Percentiles rank a stretch among this genome's conserved stretches.
phyloP scores from a whole-genome alignment of 805 yeast species.

The Lipomyces yamadae region DNA sequence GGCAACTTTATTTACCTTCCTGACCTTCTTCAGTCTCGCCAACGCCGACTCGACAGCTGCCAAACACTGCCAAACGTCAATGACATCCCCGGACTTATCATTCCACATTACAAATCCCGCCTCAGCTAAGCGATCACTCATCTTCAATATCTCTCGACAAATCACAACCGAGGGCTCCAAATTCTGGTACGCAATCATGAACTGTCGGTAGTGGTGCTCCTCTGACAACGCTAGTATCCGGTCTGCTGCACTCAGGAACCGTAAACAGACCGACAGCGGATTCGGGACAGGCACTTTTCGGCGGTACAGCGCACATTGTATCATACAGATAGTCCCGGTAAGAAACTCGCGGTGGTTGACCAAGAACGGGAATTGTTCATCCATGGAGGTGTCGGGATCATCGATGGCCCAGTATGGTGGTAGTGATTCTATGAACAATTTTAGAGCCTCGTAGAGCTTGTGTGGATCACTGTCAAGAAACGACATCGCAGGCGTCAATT shows the following conservation, averaged over 20 bases:
- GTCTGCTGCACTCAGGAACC: slow-evolving; percentile 33
- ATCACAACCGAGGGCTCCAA: slow-evolving; percentile 34
- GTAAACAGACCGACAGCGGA: slow-evolving; percentile 33
- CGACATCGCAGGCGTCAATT: slow-evolving; percentile 19
- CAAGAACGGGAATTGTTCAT: slow-evolving; percentile 28
- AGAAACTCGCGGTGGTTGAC: slow-evolving; percentile 29
- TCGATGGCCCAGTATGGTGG: slow-evolving; percentile 31
- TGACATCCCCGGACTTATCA: slow-evolving; percentile 29
- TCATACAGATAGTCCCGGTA: slow-evolving; percentile 33
- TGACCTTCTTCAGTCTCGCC: slow-evolving; percentile 19
- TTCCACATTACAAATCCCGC: slow-evolving; percentile 27
- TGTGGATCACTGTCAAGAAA: slow-evolving; percentile 30
- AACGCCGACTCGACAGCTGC: slow-evolving; percentile 30
- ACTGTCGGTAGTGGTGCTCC: slow-evolving; percentile 35
- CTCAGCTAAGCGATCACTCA: slow-evolving; percentile 33
- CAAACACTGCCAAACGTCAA: slow-evolving; percentile 32
- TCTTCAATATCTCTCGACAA: slow-evolving; percentile 35
- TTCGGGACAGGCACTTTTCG: slow-evolving; percentile 33
- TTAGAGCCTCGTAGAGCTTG: slow-evolving; percentile 28
- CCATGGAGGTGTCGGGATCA: slow-evolving; percentile 34
- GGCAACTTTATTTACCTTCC: slow-evolving; percentile 30
- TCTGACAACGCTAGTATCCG: slow-evolving; percentile 12
- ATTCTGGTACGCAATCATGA: slow-evolving; percentile 33
- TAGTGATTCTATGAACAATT: slow-evolving; percentile 30
- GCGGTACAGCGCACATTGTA: slow-evolving; percentile 33